Percentiles rank a stretch among this genome's conserved stretches.
Conservation (phyloP, 352 stramenopile genomes). For the Phytophthora brassicae region DNA sequence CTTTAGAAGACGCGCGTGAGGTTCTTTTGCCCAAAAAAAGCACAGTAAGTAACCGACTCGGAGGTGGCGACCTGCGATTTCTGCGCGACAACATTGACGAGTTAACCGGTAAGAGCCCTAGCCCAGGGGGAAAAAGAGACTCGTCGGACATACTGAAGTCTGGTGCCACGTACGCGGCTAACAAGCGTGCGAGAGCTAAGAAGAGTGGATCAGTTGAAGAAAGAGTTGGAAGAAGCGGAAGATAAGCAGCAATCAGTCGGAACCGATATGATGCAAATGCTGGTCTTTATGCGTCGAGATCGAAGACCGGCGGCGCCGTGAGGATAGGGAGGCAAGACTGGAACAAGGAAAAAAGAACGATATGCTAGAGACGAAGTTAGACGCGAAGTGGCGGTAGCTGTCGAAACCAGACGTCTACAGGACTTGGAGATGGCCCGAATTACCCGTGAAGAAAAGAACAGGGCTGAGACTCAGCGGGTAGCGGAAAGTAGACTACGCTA, state of each 20-base stretch:
- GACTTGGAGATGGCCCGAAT: too few relatives aligned
- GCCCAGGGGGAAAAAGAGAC: neutral
- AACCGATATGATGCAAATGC: neutral
- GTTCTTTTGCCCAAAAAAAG: neutral
- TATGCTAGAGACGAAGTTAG: too few relatives aligned
- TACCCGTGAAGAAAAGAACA: too few relatives aligned
- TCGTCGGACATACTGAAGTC: neutral
- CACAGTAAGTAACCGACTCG: neutral
- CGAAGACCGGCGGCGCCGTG: neutral
- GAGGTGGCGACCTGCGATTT: neutral
- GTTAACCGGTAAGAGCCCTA: too few relatives aligned
- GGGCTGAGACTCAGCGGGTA: too few relatives aligned
- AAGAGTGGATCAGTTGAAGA: neutral
- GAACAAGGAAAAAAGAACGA: too few relatives aligned
- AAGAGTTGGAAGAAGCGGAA: neutral
- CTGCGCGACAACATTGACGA: neutral
- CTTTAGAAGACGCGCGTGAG: neutral
- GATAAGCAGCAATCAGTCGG: too few relatives aligned
- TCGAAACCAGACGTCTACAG: too few relatives aligned
- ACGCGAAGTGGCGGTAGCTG: too few relatives aligned
- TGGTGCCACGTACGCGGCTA: neutral
- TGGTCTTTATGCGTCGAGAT: neutral
- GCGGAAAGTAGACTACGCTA: too few relatives aligned
- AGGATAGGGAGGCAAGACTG: too few relatives aligned
- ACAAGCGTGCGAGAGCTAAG: neutral